Percentiles rank a stretch among this genome's conserved stretches.
These are phyloP conservation scores for Amaranthus hypochondriacus DNA, from an alignment of 148 eudicot species.

Conservation along the genomic window DNA sequence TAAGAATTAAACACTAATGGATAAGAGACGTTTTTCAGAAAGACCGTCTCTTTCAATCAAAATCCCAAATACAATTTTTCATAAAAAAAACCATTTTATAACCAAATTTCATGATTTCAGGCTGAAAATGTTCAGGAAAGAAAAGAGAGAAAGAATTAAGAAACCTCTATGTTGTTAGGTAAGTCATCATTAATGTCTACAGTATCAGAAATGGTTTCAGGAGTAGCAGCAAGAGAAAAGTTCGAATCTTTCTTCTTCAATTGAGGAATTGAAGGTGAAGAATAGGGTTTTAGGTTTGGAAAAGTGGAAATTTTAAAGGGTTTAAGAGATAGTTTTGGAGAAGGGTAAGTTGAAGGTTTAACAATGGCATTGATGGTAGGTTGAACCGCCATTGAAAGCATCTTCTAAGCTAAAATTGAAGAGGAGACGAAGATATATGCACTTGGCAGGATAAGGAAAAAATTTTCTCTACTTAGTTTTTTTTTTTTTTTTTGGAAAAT, in stretches of 20 bases:
- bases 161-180: conserved; percentile 35
- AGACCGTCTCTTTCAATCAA: background rate
- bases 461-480: background rate
- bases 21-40: no score
- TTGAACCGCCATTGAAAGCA: conserved; percentile 66
- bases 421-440: conserved; percentile 14
- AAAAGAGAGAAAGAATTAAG: background rate
- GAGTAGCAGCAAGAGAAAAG: conserved; percentile 27
- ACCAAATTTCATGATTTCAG: background rate
- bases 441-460: conserved; percentile 16
- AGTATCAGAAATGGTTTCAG: conserved; percentile 38
- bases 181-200: conserved; percentile 17
- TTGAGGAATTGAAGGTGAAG: conserved; percentile 21
- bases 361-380: conserved; percentile 35
- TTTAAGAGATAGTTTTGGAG: conserved; percentile 29
- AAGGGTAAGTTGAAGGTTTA: conserved; percentile 30
- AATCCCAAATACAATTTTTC: background rate
- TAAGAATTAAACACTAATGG: no score
- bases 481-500: no score
- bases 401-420: conserved; percentile 22
- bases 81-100: background rate
- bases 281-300: conserved; percentile 22
- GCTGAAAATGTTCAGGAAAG: background rate
- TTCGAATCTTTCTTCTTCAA: conserved; percentile 11
- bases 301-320: conserved; percentile 32